These are phyloP conservation scores for Gigaspora rosea DNA, from an alignment of 192 early-diverging fungal genomes.

Conservation along the genomic window DNA sequence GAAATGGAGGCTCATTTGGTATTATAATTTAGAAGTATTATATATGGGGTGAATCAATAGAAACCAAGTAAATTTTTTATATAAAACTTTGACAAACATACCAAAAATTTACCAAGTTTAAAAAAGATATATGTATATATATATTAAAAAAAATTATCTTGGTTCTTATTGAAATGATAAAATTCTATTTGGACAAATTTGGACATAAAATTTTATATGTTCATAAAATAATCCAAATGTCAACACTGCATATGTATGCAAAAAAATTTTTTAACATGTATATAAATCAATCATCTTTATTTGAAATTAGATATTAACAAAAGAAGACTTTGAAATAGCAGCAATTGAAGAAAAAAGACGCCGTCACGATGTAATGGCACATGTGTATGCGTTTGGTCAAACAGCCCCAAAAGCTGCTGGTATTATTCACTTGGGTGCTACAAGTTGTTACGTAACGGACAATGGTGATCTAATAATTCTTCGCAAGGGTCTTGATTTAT, in stretches of 20 bases:
- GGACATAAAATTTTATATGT: too few species aligned
- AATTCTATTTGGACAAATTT: too few species aligned
- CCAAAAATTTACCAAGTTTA: too few species aligned
- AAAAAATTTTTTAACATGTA: slow-evolving; percentile 1
- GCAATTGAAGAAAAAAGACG: slow-evolving; percentile 89
- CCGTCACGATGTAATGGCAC: slow-evolving; percentile 99
- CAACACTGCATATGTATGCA: too few species aligned
- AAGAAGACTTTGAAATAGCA: slow-evolving; percentile 91
- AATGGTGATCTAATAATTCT: slow-evolving; percentile 98
- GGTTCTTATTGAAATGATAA: too few species aligned
- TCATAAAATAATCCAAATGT: too few species aligned
- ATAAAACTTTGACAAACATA: too few species aligned
- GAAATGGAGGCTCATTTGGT: slow-evolving; percentile 87
- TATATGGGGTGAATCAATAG: too few species aligned
- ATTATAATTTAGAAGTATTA: slow-evolving; percentile 26
- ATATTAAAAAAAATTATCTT: too few species aligned
- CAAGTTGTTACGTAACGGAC: slow-evolving; percentile 99
- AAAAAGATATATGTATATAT: too few species aligned
- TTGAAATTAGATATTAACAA: slow-evolving; percentile 29
- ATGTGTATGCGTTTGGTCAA: slow-evolving; percentile 94
- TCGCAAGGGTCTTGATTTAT: slow-evolving; percentile 90
- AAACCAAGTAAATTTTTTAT: too few species aligned
- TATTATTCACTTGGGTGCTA: slow-evolving; percentile 98
- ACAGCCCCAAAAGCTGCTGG: slow-evolving; percentile 84
- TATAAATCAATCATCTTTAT: background rate